A percentile compares a stretch with the other conserved stretches of the same genome.
phyloP scores from a whole-genome alignment of 768 basidiomycete species.

The Pisolithus tinctorius region DNA sequence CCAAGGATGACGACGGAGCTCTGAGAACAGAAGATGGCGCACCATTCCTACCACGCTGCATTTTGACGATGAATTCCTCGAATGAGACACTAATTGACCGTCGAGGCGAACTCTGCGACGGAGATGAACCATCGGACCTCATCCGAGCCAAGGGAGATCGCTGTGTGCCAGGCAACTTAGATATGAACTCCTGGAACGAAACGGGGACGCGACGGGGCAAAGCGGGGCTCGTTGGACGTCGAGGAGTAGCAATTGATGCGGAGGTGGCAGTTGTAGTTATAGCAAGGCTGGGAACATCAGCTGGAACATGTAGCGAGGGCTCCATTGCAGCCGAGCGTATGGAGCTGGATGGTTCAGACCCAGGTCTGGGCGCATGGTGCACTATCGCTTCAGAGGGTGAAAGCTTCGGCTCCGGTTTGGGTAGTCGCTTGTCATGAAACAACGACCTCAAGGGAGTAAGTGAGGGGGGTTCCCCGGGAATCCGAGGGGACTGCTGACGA shows the following conservation, averaged over 20 bases:
- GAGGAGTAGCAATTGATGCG: not conserved
- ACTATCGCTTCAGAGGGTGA: not conserved
- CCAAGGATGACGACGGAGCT: too few species aligned
- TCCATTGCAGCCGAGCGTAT: not conserved
- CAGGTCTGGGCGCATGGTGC: not conserved
- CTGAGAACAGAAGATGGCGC: not conserved
- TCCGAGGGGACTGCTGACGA: not conserved
- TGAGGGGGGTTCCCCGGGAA: not conserved
- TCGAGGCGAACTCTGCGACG: not conserved
- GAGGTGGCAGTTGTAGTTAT: not conserved
- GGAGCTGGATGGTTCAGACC: not conserved
- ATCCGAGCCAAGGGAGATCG: not conserved
- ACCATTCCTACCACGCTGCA: not conserved
- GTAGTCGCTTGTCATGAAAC: not conserved
- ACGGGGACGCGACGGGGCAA: not conserved
- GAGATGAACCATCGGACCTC: not conserved
- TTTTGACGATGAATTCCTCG: conserved; percentile 13
- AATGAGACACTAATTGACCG: conserved; percentile 6
- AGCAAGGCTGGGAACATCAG: not conserved
- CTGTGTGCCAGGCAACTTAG: not conserved
- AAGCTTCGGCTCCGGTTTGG: not conserved
- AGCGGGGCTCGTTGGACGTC: not conserved
- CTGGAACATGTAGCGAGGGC: not conserved
- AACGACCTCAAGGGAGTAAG: not conserved
- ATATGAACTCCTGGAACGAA: not conserved